Base-by-base conservation (phyloP, 2,329 filamentous ascomycete genomes). In the Phoma herbarum region DNA sequence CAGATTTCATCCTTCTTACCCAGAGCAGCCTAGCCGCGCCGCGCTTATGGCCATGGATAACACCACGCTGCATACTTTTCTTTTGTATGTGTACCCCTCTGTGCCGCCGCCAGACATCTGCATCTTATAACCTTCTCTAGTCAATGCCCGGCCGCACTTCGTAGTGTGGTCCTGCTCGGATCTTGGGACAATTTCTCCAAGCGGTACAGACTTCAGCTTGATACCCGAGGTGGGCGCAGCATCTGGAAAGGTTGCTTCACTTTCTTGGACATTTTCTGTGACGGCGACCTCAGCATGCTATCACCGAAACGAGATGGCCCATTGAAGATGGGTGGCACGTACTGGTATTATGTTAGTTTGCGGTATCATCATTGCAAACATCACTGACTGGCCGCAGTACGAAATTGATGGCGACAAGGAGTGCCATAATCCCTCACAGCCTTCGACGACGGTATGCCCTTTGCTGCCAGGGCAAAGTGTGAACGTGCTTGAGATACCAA, bases 141-240 rank as follows among this genome's bases (percentile, higher is more conserved):
- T 67, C 72, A 77, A 59, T 74, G 70, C 55, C 74, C 75, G 14
- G 61, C 65, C 60, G 70, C 85, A 50, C 84, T 88, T 62, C 83
- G 84, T 63, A 89, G 89, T 43, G 91, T 97, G 65, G 88, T 91
- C 72, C 84, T 97, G 44, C 84, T 95, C 68, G 94, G 94, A 62
- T 97, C 93, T 63, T 98, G 94, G 94, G 93, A 97, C 81, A 97
- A 97, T 81, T 97, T 97, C 79, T 83, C 84, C 60, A 87, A 85
- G 72, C 82, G 87, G 48, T 94, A 97, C 81, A 82, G 82, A 44
- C 93, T 98, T 88, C 87, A 94, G 75, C 86, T 88, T 68, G 94
- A 98, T 79, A 81, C 80, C 63, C 87, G 90, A 73, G 87, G 90
- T 67, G 90, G 91, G 65, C 83, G 83, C 57, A 87, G 88, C 62